phyloP scores from a whole-genome alignment of 192 early-diverging fungal species.

The Dimargaris cristalligena region DNA sequence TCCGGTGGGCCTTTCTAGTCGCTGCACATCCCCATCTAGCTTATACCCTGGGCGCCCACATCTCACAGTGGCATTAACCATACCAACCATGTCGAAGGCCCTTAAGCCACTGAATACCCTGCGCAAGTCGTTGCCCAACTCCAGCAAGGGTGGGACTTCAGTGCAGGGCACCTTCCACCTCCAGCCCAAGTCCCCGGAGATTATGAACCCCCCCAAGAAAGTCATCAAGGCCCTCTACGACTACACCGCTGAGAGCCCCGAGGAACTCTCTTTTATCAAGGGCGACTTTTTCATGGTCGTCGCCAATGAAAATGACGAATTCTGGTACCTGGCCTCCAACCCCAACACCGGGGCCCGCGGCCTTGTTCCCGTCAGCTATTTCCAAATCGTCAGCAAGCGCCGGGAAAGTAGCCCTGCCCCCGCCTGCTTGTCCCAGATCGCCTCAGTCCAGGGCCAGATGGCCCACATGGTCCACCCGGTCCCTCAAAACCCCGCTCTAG shows the following conservation, averaged over 20 bases:
- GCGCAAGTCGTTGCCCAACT: constrained; percentile 9
- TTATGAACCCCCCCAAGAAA: constrained; percentile 35
- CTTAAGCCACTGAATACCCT: constrained; percentile 4
- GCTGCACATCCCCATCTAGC: not conserved
- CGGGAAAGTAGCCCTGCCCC: constrained; percentile 8
- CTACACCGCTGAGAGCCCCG: constrained; percentile 37
- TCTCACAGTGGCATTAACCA: not conserved
- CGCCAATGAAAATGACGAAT: constrained; percentile 45
- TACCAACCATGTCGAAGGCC: not conserved
- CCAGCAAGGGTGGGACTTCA: not conserved
- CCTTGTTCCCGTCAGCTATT: constrained; percentile 49
- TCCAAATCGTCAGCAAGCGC: constrained; percentile 49
- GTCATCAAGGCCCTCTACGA: constrained; percentile 55
- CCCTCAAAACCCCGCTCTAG: constrained; percentile 3
- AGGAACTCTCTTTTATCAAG: constrained; percentile 53
- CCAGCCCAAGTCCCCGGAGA: constrained; percentile 11
- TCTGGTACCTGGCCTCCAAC: constrained; percentile 61
- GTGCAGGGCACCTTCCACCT: constrained; percentile 2
- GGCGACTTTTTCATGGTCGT: constrained; percentile 67
- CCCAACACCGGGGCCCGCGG: constrained; percentile 52
- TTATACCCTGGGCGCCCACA: not conserved
- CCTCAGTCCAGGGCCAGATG: constrained; percentile 7
- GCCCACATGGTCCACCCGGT: constrained; percentile 19
- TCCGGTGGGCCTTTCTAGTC: not conserved
- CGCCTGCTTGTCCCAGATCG: not conserved